A percentile compares a stretch with the other conserved stretches of the same genome.
Evolutionary conservation across 345 rosid species (phyloP).

Genomic region (Citrus unshiu): DNA sequence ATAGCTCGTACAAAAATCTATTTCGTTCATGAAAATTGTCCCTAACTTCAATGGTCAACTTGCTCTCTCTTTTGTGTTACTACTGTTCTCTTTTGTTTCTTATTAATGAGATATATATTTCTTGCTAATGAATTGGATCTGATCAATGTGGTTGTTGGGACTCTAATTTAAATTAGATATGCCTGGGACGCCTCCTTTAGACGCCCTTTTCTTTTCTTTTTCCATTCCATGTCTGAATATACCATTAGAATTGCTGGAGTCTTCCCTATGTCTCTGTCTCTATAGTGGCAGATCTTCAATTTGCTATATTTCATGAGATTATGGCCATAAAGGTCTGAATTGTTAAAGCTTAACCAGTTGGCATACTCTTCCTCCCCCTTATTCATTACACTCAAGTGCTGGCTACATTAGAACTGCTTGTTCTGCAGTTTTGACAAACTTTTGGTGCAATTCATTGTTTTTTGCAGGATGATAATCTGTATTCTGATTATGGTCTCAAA

Average conservation of each 20-base stretch:
- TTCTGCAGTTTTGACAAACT: neutral
- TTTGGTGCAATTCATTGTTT: neutral
- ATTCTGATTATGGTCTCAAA: slow-evolving; percentile 53
- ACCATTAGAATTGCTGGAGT: neutral
- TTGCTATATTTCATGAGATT: neutral
- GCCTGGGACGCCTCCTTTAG: neutral
- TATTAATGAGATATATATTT: neutral
- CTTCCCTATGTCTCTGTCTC: neutral
- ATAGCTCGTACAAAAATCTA: neutral
- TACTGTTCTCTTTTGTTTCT: neutral
- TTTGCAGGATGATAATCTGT: slow-evolving; percentile 47
- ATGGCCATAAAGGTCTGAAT: neutral
- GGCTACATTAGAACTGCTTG: neutral
- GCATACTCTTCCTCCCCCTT: neutral
- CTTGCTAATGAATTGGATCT: neutral
- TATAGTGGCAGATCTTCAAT: neutral
- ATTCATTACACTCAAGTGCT: neutral
- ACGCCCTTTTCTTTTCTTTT: neutral
- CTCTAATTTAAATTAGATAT: neutral
- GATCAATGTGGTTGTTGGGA: neutral
- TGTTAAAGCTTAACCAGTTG: neutral
- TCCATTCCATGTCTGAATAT: no score
- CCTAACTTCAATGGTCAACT: neutral
- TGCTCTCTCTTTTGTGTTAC: neutral
- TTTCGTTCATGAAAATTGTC: neutral